A percentile compares a stretch with the other conserved stretches of the same genome.
These are phyloP conservation scores for Chlamydomonas incerta DNA, from an alignment of 139 green algal species.

Conservation along the genomic window DNA sequence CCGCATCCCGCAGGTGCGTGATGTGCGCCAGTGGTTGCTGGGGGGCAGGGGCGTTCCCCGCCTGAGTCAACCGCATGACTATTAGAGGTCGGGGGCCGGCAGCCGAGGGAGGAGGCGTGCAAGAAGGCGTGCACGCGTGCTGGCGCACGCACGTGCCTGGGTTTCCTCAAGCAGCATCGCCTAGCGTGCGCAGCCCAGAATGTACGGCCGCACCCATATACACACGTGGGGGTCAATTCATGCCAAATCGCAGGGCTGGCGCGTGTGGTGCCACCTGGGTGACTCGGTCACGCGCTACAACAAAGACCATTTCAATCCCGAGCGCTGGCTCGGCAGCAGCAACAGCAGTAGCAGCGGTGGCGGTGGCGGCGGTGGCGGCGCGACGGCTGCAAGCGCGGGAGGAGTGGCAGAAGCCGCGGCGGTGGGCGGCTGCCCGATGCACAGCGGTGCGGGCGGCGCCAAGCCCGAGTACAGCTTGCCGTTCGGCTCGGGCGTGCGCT, in stretches of 20 bases:
- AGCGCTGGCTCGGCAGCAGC: neutral
- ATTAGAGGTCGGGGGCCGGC: no score
- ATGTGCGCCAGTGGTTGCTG: no score
- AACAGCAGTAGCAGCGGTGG: slow-evolving; percentile 3
- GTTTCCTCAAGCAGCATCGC: no score
- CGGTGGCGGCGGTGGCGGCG: neutral
- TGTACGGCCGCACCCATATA: no score
- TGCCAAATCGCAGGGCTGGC: slow-evolving; percentile 26
- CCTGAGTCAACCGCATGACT: no score
- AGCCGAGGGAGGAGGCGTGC: no score
- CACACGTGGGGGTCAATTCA: no score
- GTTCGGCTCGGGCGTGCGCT: slow-evolving; percentile 24
- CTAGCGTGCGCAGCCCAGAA: no score
- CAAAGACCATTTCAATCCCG: slow-evolving; percentile 17
- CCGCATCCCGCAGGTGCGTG: neutral
- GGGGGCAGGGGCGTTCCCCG: no score
- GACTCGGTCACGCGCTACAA: slow-evolving; percentile 25
- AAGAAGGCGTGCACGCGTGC: no score
- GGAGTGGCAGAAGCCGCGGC: neutral
- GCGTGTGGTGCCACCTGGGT: slow-evolving; percentile 32
- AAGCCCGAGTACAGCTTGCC: neutral
- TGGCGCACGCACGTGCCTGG: no score
- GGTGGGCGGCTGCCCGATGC: neutral
- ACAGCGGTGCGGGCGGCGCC: neutral
- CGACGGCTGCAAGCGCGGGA: no score